A percentile compares a stretch with the other conserved stretches of the same genome.
Evolutionary conservation across 192 early-diverging fungal species (phyloP).

Genomic region (Lobosporangium transversale): DNA sequence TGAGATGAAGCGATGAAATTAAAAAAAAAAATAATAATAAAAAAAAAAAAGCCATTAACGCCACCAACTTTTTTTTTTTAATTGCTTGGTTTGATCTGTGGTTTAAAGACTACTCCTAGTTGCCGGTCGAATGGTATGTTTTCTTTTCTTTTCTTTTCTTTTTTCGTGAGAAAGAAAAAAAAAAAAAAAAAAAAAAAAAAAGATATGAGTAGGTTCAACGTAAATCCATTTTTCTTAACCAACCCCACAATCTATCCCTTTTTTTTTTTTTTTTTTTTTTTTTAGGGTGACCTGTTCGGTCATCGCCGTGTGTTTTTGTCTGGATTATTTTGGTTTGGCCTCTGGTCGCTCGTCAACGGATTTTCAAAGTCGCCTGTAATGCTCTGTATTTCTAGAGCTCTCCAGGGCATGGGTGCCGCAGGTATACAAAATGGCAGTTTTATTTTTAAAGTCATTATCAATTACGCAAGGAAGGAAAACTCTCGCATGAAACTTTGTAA

Average conservation of each 20-base stretch:
- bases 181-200: neutral
- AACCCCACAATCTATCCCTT: neutral
- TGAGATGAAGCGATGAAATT: neutral
- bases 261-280: neutral
- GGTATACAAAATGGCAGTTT: constrained; percentile 16
- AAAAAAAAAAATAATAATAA: constrained; percentile 10
- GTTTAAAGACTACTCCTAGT: constrained; percentile 39
- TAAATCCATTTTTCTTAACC: neutral
- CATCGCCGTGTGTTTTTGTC: constrained; percentile 51
- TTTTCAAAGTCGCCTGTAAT: constrained; percentile 46
- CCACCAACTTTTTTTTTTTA: no score
- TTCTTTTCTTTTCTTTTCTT: no score
- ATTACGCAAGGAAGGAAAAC: no score
- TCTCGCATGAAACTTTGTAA: neutral
- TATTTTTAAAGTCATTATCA: neutral
- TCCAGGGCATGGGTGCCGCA: constrained; percentile 54
- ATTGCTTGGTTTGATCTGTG: no score
- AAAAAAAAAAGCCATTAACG: no score
- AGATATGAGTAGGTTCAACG: neutral
- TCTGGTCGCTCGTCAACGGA: constrained; percentile 49
- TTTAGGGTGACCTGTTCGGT: constrained; percentile 54
- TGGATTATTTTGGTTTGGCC: constrained; percentile 42
- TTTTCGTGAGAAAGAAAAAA: no score
- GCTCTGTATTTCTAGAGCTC: constrained; percentile 53
- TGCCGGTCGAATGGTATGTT: constrained; percentile 49